Percentiles rank a stretch among this genome's conserved stretches.
phyloP scores from a whole-genome alignment of 2,329 filamentous ascomycete species.

The Penicillium sp. region DNA sequence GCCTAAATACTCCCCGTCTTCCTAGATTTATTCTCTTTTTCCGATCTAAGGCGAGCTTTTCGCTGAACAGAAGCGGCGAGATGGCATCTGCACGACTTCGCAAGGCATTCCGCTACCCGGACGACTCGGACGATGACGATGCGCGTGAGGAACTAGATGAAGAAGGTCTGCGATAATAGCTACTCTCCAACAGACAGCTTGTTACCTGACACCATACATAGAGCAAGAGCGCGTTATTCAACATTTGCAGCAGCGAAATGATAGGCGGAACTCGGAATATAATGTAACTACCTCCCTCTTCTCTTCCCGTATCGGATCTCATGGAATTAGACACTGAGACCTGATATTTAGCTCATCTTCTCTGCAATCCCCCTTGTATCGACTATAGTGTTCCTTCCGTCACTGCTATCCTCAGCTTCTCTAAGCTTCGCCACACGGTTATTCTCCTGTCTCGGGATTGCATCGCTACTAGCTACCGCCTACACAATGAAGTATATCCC shows the following conservation, averaged over 20 bases:
- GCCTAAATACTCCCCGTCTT: neutral
- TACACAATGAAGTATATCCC: slow-evolving; percentile 43
- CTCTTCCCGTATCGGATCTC: neutral
- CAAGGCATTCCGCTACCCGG: slow-evolving; percentile 76
- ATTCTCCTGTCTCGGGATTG: slow-evolving; percentile 37
- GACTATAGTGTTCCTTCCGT: slow-evolving; percentile 37
- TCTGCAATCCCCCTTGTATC: slow-evolving; percentile 43
- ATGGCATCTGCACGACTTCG: slow-evolving; percentile 69
- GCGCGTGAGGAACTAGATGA: slow-evolving; percentile 72
- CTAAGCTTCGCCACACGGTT: slow-evolving; percentile 28
- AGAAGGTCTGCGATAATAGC: slow-evolving; percentile 59
- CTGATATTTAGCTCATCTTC: slow-evolving; percentile 37
- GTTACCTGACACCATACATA: slow-evolving; percentile 21
- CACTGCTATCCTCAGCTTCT: slow-evolving; percentile 31
- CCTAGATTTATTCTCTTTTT: neutral
- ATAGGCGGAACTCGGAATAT: slow-evolving; percentile 46
- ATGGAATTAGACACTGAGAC: slow-evolving; percentile 4
- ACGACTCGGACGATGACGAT: slow-evolving; percentile 60
- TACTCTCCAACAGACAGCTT: neutral
- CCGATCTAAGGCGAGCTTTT: neutral
- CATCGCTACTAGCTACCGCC: slow-evolving; percentile 45
- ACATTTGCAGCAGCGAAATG: slow-evolving; percentile 41
- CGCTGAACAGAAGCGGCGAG: neutral
- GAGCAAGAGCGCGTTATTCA: slow-evolving; percentile 50
- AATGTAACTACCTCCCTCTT: slow-evolving; percentile 35